phyloP scores from a whole-genome alignment of 305 asterid species.

The Euphrasia arctica region DNA sequence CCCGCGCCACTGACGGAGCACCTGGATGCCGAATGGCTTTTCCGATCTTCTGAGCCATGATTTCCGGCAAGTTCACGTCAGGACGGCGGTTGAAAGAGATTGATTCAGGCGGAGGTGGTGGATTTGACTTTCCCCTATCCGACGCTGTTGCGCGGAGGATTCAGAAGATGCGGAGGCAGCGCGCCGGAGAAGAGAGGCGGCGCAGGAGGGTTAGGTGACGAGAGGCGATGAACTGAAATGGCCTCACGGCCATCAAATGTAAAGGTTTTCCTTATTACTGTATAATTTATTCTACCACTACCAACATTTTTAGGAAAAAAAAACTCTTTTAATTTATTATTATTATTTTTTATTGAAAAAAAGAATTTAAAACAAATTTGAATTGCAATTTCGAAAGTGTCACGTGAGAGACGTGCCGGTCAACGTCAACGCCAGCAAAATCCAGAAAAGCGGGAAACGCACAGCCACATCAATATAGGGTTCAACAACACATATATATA shows the following conservation, averaged over 20 bases:
- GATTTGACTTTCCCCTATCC: conserved; percentile 7
- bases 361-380: not conserved
- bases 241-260: conserved; percentile 51
- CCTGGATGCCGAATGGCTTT: conserved; percentile 81
- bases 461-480: conserved; percentile 34
- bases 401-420: conserved; percentile 25
- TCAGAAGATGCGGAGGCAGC: conserved; percentile 29
- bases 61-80: conserved; percentile 35
- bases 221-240: conserved; percentile 1
- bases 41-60: conserved; percentile 93
- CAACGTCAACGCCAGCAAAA: conserved; percentile 13
- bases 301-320: not conserved
- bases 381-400: not conserved
- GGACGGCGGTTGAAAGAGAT: conserved; percentile 35
- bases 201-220: conserved; percentile 24
- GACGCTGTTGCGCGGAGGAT: conserved; percentile 26
- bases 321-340: too few relatives aligned
- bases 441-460: conserved; percentile 38
- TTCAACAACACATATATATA: not conserved
- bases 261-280: not conserved
- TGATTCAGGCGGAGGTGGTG: conserved; percentile 20
- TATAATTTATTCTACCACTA: not conserved
- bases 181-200: conserved; percentile 25
- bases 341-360: not conserved
- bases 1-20: conserved; percentile 77